phyloP scores from a whole-genome alignment of 164 flowering plant species.

The Taxillus chinensis region DNA sequence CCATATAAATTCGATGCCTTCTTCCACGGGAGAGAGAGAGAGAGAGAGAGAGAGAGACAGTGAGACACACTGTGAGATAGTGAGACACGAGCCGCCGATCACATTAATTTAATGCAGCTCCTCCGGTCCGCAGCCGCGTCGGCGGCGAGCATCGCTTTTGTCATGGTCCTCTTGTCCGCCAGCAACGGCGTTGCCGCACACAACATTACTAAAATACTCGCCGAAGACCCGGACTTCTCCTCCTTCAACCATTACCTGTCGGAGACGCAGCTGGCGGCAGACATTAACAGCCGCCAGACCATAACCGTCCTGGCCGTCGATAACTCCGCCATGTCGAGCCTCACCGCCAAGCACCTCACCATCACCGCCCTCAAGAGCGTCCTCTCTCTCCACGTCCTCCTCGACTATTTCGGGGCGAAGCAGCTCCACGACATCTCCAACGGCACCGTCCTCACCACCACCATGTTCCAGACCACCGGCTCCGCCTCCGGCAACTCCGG shows the following conservation, averaged over 20 bases:
- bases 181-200: constrained; percentile 25
- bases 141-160: neutral
- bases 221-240: constrained; percentile 48
- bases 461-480: constrained; percentile 75
- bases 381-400: constrained; percentile 57
- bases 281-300: constrained; percentile 75
- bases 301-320: constrained; percentile 60
- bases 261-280: constrained; percentile 72
- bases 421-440: constrained; percentile 77
- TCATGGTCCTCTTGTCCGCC: constrained; percentile 8
- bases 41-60: no score
- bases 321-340: constrained; percentile 53
- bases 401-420: constrained; percentile 59
- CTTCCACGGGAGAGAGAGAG: no score
- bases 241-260: constrained; percentile 48
- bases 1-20: no score
- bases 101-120: neutral
- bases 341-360: constrained; percentile 41
- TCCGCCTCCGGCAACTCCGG: constrained; percentile 62
- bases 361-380: constrained; percentile 57
- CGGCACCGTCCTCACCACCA: constrained; percentile 68
- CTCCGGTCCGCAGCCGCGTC: constrained; percentile 2
- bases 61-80: no score
- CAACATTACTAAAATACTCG: constrained; percentile 73
- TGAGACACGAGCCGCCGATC: no score